phyloP scores from a whole-genome alignment of 2,329 filamentous ascomycete species.

The Dactylellina sp. region DNA sequence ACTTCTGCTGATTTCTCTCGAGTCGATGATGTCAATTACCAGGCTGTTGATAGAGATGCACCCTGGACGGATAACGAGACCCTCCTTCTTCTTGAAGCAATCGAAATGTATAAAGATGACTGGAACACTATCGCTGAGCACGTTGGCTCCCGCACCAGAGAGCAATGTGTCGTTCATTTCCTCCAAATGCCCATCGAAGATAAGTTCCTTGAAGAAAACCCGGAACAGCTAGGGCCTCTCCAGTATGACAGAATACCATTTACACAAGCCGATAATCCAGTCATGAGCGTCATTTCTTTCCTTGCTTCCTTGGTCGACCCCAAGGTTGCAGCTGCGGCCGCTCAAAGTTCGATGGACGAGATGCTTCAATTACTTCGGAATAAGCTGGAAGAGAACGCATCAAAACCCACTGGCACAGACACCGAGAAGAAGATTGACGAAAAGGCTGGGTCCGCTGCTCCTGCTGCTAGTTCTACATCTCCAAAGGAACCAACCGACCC shows the following conservation, averaged over 20 bases:
- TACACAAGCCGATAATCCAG: conserved; percentile 91
- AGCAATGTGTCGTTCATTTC: conserved; percentile 97
- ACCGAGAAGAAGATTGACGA: conserved; percentile 54
- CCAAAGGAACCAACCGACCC: conserved; percentile 34
- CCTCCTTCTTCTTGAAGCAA: conserved; percentile 85
- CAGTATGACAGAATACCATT: conserved; percentile 71
- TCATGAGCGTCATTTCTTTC: conserved; percentile 96
- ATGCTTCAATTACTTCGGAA: conserved; percentile 83
- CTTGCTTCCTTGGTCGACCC: conserved; percentile 91
- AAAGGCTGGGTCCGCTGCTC: conserved; percentile 27
- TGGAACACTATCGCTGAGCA: conserved; percentile 94
- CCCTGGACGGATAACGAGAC: conserved; percentile 93
- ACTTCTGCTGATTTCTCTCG: conserved; percentile 84
- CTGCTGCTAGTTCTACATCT: conserved; percentile 1
- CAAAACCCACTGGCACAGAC: conserved; percentile 49
- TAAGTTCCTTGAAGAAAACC: conserved; percentile 88
- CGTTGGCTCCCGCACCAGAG: conserved; percentile 88
- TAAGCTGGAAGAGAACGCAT: conserved; percentile 73
- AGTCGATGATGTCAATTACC: conserved; percentile 87
- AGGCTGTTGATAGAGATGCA: conserved; percentile 82
- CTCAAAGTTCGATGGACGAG: conserved; percentile 85
- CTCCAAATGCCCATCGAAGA: conserved; percentile 96
- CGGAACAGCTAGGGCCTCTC: conserved; percentile 79
- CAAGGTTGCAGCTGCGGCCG: conserved; percentile 87
- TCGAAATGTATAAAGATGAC: conserved; percentile 94